Evolutionary conservation across 1,139 yeast genomes (phyloP), one percentile per base, ranked within the genome.

Genomic region (Ogataea hybrid): DNA sequence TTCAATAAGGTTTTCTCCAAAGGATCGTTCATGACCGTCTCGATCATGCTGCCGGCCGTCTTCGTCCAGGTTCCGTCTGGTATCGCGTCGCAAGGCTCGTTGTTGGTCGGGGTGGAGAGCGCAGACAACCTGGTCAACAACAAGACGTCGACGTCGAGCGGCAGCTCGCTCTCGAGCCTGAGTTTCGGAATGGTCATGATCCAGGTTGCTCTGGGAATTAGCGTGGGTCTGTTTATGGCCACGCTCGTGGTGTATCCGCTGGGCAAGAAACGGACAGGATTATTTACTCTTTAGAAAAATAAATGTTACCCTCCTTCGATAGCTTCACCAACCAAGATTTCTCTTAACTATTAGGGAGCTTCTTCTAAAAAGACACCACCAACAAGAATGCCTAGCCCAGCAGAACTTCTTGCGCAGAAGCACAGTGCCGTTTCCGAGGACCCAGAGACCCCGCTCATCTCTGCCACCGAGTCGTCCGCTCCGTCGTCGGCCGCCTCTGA

Each of bases 51-150:
- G 44, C 97, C 97, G 0, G 97, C 94, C 0, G 87, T 90, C 42
- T 89, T 90, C 58, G 95, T 89, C 6, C 95, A 85, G 62, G 97
- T 90, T 35, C 97, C 97, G 5, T 82, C 94, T 1, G 97, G 97
- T 57, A 81, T 92, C 44, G 97, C 97, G 1, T 80, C 95, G 0
- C 92, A 88, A 56, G 84, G 94, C 31, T 77, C 95, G 5, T 73
- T 90, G 40, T 72, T 89, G 17, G 75, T 95, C 0, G 97, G 97
- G 42, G 74, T 90, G 15, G 69, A 69, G 30, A 75, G 78, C 28
- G 97, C 97, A 1, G 81, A 89, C 57, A 69, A 69, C 46, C 77
- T 90, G 50, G 86, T 85, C 3, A 65, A 71, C 35, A 63, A 63
- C 20, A 57, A 61, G 16, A 53, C 59, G 11, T 31, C 62, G 15